phyloP scores from a whole-genome alignment of 192 early-diverging fungal species.

The Coemansia sp. region DNA sequence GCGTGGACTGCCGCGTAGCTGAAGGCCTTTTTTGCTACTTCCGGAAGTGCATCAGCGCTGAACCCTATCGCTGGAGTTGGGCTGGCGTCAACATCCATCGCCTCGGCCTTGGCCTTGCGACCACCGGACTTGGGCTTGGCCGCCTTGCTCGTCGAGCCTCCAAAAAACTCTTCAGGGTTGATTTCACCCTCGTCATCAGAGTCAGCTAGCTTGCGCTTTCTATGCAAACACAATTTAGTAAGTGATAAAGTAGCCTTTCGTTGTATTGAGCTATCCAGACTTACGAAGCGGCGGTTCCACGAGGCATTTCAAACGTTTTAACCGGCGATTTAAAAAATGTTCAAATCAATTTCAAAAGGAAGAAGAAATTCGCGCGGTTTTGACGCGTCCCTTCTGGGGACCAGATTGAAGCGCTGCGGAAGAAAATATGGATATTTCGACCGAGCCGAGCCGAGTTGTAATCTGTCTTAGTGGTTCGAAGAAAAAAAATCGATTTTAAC shows the following conservation, averaged over 20 bases:
- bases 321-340: neutral
- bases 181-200: conserved; percentile 13
- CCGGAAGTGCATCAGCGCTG: conserved; percentile 32
- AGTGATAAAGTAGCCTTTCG: neutral
- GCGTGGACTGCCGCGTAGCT: conserved; percentile 16
- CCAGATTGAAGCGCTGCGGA: neutral
- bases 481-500: too few relatives aligned
- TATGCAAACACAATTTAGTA: neutral
- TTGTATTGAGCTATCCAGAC: neutral
- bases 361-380: neutral
- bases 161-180: conserved; percentile 38
- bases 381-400: neutral
- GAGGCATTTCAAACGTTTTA: neutral
- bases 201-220: conserved; percentile 24
- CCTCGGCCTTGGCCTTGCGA: conserved; percentile 11
- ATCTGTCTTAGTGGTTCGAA: too few relatives aligned
- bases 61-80: conserved; percentile 25
- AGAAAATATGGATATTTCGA: neutral
- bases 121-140: conserved; percentile 5
- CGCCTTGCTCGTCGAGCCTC: neutral
- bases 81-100: conserved; percentile 16
- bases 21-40: conserved; percentile 28
- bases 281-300: neutral
- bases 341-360: neutral
- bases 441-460: neutral